A percentile compares a stretch with the other conserved stretches of the same genome.
phyloP scores from a whole-genome alignment of 805 yeast species.

The Jamesozyma rosinii region DNA sequence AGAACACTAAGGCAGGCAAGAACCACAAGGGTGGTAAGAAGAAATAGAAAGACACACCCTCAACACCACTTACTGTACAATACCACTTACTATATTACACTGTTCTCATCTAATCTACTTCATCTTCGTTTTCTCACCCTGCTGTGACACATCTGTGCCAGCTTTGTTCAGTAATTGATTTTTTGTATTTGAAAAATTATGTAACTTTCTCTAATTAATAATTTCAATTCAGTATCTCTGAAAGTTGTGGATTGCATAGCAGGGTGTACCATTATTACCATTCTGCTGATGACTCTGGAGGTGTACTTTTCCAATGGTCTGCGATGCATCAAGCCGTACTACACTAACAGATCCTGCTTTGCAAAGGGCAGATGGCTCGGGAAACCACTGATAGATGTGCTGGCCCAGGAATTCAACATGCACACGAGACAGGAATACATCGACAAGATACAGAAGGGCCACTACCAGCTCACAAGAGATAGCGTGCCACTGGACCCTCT shows the following conservation, averaged over 20 bases:
- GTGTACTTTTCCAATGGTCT: conserved; percentile 26
- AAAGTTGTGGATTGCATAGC: not conserved
- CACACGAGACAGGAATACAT: conserved; percentile 14
- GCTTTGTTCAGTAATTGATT: too few species aligned
- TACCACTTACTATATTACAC: too few species aligned
- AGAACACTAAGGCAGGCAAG: conserved; percentile 14
- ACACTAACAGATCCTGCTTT: conserved; percentile 28
- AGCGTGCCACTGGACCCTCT: conserved; percentile 10
- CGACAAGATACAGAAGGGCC: conserved; percentile 13
- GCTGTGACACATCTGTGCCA: too few species aligned
- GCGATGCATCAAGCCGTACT: conserved; percentile 36
- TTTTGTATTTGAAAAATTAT: too few species aligned
- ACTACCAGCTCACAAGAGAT: conserved; percentile 15
- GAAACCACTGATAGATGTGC: conserved; percentile 32
- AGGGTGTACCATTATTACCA: too few species aligned
- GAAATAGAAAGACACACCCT: too few species aligned
- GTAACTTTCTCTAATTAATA: not conserved
- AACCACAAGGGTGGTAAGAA: conserved; percentile 11
- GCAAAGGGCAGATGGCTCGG: conserved; percentile 41
- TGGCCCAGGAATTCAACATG: conserved; percentile 33
- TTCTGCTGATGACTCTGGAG: conserved; percentile 4
- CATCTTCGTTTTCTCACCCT: too few species aligned
- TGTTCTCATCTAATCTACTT: too few species aligned
- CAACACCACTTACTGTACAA: too few species aligned
- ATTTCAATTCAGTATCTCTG: too few species aligned